Evolutionary conservation across 2,329 filamentous ascomycete genomes (phyloP).

Genomic region (Aschersonia sp.): DNA sequence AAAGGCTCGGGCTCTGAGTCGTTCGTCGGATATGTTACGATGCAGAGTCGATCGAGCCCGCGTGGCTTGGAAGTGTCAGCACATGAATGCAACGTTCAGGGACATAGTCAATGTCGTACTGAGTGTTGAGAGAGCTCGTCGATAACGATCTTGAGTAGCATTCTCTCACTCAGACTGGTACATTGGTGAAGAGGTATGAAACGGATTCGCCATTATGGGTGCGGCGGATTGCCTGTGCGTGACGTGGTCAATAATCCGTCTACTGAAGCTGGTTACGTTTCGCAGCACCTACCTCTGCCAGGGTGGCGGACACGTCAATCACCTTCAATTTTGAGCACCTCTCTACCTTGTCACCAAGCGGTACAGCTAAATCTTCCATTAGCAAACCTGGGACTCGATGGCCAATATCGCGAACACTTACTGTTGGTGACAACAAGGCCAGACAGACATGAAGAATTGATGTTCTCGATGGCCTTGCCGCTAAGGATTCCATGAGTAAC

Average conservation of each 20-base stretch:
- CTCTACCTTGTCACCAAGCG: slow-evolving; percentile 61
- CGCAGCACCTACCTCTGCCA: slow-evolving; percentile 37
- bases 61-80: no score
- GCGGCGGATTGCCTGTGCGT: slow-evolving; percentile 43
- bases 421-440: slow-evolving; percentile 83
- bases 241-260: slow-evolving; percentile 3
- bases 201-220: slow-evolving; percentile 54
- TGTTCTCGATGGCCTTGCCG: slow-evolving; percentile 72
- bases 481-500: slow-evolving; percentile 89
- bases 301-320: slow-evolving; percentile 79
- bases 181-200: slow-evolving; percentile 54
- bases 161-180: slow-evolving; percentile 20
- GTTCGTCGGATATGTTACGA: no score
- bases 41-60: no score
- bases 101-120: background rate
- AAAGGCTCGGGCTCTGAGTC: no score
- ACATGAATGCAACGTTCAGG: background rate
- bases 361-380: slow-evolving; percentile 17
- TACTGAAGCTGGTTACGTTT: background rate
- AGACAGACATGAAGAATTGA: slow-evolving; percentile 64
- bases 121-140: slow-evolving; percentile 12
- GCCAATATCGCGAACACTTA: slow-evolving; percentile 11
- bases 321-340: slow-evolving; percentile 69
- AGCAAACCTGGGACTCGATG: slow-evolving; percentile 5
- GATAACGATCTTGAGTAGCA: no score